phyloP scores from a whole-genome alignment of 345 rosid genomes.

The Crucihimalaya himalaica region DNA sequence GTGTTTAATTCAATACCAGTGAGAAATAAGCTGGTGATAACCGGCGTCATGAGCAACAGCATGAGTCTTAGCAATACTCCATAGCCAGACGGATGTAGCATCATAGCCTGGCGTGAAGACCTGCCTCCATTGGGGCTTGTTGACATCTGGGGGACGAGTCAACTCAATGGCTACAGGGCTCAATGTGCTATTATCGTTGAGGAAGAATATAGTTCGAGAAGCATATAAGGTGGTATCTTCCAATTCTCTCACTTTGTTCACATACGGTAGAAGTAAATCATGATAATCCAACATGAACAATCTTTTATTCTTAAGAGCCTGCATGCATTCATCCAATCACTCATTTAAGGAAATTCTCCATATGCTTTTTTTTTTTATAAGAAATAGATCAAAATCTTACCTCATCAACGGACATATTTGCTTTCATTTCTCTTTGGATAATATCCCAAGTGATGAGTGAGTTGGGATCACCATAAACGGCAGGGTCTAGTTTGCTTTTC shows the following conservation, averaged over 20 bases:
- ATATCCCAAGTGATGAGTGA: conserved; percentile 69
- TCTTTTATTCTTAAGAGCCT: conserved; percentile 33
- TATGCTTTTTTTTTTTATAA: background rate
- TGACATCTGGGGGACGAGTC: conserved; percentile 53
- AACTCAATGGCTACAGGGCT: conserved; percentile 69
- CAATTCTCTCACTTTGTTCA: conserved; percentile 57
- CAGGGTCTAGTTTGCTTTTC: conserved; percentile 70
- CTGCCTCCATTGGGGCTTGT: conserved; percentile 67
- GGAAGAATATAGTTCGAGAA: conserved; percentile 65
- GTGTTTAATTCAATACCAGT: conserved; percentile 50
- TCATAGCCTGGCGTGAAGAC: conserved; percentile 48
- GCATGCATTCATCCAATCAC: background rate
- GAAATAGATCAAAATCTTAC: conserved; percentile 30
- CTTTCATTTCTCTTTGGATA: conserved; percentile 56
- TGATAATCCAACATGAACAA: conserved; percentile 42
- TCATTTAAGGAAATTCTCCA: background rate
- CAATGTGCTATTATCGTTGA: conserved; percentile 52
- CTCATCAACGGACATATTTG: conserved; percentile 52
- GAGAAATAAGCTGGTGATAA: conserved; percentile 69
- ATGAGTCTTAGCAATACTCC: conserved; percentile 77
- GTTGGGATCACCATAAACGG: conserved; percentile 57
- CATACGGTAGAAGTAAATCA: conserved; percentile 56
- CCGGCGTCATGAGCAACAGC: conserved; percentile 63
- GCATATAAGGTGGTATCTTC: conserved; percentile 57
- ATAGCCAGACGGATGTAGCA: conserved; percentile 62